Evolutionary conservation across 139 green algal species (phyloP).

Genomic region (Micractinium conductrix): DNA sequence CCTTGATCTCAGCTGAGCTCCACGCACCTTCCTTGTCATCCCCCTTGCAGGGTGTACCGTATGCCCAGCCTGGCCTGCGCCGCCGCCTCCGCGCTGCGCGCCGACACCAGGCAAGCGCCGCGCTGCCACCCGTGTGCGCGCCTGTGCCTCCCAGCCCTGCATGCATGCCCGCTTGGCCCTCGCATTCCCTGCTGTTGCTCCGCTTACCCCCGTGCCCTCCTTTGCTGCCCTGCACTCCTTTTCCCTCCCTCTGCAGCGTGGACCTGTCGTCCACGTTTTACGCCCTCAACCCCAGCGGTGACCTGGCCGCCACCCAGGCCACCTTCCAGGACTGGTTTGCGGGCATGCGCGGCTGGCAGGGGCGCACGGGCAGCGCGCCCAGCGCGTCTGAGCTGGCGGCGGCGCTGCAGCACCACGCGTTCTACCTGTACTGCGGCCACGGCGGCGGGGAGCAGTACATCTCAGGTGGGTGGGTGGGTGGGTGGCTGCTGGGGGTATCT

Average conservation of each 20-base stretch:
- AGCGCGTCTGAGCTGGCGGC: conserved; percentile 46
- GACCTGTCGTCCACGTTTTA: conserved; percentile 68
- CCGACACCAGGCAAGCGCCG: background rate
- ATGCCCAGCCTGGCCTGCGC: conserved; percentile 56
- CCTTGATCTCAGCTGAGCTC: too few relatives aligned
- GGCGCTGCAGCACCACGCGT: conserved; percentile 62
- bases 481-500: too few relatives aligned
- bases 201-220: background rate
- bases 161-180: background rate
- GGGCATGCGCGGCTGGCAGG: conserved; percentile 72
- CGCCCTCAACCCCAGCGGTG: conserved; percentile 88
- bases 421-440: conserved; percentile 95
- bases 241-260: background rate
- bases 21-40: background rate
- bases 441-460: conserved; percentile 88
- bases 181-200: background rate
- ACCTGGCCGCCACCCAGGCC: conserved; percentile 81
- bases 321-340: conserved; percentile 80
- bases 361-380: conserved; percentile 51
- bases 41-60: conserved; percentile 52
- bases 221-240: background rate
- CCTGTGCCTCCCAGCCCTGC: background rate
- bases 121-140: background rate
- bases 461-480: conserved; percentile 18
- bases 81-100: conserved; percentile 8